phyloP scores from a whole-genome alignment of 176 grass and related monocot species.

The Stipa capillata region DNA sequence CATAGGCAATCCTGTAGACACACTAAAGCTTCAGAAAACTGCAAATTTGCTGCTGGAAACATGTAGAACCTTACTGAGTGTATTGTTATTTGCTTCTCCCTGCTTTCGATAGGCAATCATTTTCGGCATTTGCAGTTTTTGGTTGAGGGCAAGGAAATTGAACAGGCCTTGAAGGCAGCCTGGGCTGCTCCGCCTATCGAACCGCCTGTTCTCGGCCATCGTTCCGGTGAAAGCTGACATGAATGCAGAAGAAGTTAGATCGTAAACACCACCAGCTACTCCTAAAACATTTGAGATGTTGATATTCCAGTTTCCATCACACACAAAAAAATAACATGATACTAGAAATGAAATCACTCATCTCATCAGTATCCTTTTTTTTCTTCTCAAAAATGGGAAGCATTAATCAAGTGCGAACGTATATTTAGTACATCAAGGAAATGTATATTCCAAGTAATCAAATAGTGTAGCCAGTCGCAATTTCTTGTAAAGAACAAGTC shows the following conservation, averaged over 20 bases:
- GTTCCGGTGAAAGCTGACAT: neutral
- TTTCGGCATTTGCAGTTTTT: slow-evolving; percentile 39
- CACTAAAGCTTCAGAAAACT: neutral
- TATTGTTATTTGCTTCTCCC: slow-evolving; percentile 16
- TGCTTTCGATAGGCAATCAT: slow-evolving; percentile 33
- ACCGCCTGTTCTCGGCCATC: slow-evolving; percentile 34
- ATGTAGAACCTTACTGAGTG: slow-evolving; percentile 41
- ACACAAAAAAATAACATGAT: neutral
- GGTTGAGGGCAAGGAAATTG: slow-evolving; percentile 55
- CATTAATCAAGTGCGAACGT: neutral
- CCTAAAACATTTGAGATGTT: neutral
- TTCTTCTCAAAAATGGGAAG: no score
- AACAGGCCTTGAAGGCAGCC: slow-evolving; percentile 60
- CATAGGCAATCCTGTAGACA: neutral
- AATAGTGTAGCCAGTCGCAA: neutral
- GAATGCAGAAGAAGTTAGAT: neutral
- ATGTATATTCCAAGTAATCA: neutral
- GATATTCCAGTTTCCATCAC: neutral
- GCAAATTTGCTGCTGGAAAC: neutral
- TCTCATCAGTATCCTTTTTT: neutral
- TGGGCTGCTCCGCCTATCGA: slow-evolving; percentile 4
- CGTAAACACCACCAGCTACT: neutral
- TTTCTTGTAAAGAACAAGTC: neutral
- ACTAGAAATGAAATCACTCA: no score
- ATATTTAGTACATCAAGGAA: neutral